Base-by-base conservation (phyloP, 257 asterid genomes). In the Thymus quinquecostatus region DNA sequence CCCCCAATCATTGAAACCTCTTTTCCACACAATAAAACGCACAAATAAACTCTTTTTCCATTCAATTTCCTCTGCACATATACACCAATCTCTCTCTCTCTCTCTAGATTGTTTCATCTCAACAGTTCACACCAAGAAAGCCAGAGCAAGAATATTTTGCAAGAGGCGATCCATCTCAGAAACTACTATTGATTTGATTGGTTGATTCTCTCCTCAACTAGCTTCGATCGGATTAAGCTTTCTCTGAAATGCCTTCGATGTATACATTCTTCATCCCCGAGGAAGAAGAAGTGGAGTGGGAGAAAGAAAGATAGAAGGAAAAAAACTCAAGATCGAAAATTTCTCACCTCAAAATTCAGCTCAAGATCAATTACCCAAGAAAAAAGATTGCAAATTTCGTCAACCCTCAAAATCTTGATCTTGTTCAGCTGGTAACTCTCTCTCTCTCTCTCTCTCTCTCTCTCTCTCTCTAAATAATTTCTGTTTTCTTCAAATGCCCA, bases 261-360 rank as follows among this genome's bases (percentile, higher is more conserved):
- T 71, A 69, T 59, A 68, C 77, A 3, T 80, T 66, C 74, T 84
- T 82, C 76, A 68, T 86, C 60, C 95, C 88, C 32, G 86, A 81
- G 60, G 86, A 79, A 71, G 61, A 75, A 68, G 87, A 87, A 75
- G 86, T 84, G 68, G 91, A 86, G 88, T 86, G 92, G 95, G 91
- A 88, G 60, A 88, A 74, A 45, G 95, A 88, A 60, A 72, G 88
- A 84, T 89, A 86, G 60, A 28, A 11, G 29, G 3, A 32, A 0
- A 64, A 10, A 60, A 28, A n/a, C n/a, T n/a, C n/a, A n/a, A 38
- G 62, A 27, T 2, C 41, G 4, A 1, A 13, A 43, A 33, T 76
- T 51, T 64, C 6, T 59, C n/a, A 1, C 68, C 13, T 36, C 29
- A 8, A 8, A 38, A 68, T 32, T 48, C 1, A 48, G 30, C 38